These are phyloP conservation scores for Psilocybe tampanensis DNA, from an alignment of 768 basidiomycete genomes.

Conservation along the genomic window DNA sequence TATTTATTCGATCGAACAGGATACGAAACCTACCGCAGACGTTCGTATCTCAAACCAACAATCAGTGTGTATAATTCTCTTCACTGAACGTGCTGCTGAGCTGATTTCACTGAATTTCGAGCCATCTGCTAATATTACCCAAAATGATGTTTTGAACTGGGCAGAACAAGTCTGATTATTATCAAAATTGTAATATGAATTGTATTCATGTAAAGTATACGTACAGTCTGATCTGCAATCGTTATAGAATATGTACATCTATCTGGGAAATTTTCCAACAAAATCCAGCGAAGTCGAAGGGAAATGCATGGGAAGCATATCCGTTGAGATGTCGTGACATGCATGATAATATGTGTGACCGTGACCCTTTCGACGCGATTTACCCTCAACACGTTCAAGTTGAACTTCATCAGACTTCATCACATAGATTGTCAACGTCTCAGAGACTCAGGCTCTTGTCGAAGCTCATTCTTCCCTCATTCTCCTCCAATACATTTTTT, in stretches of 20 bases:
- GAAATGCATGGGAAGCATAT: no score
- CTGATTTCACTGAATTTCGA: background rate
- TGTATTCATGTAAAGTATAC: background rate
- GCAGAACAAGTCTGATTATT: constrained; percentile 45
- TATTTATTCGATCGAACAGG: background rate
- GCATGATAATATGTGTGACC: no score
- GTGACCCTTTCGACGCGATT: no score
- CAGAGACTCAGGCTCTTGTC: no score
- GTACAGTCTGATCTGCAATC: background rate
- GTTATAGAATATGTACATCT: background rate
- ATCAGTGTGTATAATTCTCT: constrained; percentile 2
- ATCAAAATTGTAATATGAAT: background rate
- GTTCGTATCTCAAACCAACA: background rate
- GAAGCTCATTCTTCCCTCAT: no score
- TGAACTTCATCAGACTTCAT: no score
- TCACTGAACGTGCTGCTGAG: background rate
- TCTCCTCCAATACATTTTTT: no score
- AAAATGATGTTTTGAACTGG: constrained; percentile 56
- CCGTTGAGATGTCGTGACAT: no score
- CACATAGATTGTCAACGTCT: no score
- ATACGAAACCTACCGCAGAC: background rate
- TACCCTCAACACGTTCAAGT: no score
- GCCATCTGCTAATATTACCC: constrained; percentile 20
- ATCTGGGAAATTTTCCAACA: no score
- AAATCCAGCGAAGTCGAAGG: no score